These are phyloP conservation scores for Xylaria sp. DNA, from an alignment of 2,329 filamentous ascomycete species.

Conservation along the genomic window DNA sequence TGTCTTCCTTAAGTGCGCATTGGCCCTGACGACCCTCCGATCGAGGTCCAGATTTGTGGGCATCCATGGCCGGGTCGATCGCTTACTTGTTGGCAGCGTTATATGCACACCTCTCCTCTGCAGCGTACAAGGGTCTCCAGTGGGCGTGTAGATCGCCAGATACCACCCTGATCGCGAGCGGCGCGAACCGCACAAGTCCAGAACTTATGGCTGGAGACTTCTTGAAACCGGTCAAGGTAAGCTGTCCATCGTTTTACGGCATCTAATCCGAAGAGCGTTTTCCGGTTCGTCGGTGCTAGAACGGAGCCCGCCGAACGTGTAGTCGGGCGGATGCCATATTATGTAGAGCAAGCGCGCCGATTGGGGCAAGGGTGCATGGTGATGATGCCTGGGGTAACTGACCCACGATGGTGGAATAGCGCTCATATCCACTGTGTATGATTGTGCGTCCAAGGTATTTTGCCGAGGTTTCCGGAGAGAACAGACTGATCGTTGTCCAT, in stretches of 20 bases:
- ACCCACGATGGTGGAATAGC: not conserved
- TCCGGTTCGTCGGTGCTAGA: not conserved
- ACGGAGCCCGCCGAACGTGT: not conserved
- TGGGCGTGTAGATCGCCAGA: not conserved
- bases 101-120: constrained; percentile 1
- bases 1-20: constrained; percentile 5
- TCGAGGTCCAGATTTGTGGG: constrained; percentile 10
- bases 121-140: not conserved
- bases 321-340: not conserved
- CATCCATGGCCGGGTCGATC: too few relatives aligned
- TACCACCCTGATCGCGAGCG: not conserved
- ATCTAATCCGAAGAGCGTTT: not conserved
- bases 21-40: not conserved
- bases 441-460: not conserved
- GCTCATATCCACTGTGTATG: not conserved
- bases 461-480: not conserved
- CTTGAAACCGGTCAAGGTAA: not conserved
- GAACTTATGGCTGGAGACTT: not conserved
- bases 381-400: too few relatives aligned
- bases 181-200: not conserved
- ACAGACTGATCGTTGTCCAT: not conserved
- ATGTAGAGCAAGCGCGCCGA: not conserved
- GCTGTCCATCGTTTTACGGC: not conserved
- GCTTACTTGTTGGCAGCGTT: not conserved
- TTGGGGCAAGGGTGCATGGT: not conserved